phyloP scores from a whole-genome alignment of 2,329 filamentous ascomycete genomes.

The Venturia effusa region DNA sequence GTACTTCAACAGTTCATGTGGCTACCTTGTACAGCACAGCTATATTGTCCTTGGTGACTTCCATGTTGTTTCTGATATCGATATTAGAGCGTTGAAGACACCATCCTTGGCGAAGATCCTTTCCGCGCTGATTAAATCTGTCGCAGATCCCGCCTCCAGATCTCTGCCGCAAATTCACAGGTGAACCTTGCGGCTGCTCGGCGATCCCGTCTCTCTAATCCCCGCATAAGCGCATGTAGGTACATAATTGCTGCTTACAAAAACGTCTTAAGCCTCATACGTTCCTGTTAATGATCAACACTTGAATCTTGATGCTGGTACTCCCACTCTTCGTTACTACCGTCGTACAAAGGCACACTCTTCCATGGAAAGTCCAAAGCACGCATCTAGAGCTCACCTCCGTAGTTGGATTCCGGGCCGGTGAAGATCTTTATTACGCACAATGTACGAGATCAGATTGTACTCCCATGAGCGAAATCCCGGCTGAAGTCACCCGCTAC shows the following conservation, averaged over 20 bases:
- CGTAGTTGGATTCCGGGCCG: background rate
- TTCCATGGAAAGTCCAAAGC: background rate
- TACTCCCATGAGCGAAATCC: too few relatives aligned
- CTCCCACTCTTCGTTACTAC: background rate
- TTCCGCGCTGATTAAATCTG: background rate
- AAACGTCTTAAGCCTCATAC: background rate
- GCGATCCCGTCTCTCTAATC: background rate
- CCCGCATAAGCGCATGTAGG: background rate
- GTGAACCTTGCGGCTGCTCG: background rate
- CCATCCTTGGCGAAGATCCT: constrained; percentile 2
- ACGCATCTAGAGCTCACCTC: background rate
- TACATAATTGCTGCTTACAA: too few relatives aligned
- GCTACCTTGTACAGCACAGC: background rate
- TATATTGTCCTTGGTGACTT: background rate
- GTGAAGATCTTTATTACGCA: background rate
- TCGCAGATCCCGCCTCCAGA: background rate
- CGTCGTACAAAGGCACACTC: background rate
- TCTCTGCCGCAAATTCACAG: background rate
- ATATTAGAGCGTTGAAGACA: background rate
- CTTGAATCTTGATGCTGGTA: background rate
- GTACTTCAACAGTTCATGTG: background rate
- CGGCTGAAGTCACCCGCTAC: too few relatives aligned
- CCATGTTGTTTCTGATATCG: background rate
- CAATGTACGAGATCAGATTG: too few relatives aligned
- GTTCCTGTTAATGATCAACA: background rate